A percentile compares a stretch with the other conserved stretches of the same genome.
phyloP scores from a whole-genome alignment of 169 alveolate species.

The Cyclospora cayetanensis region DNA sequence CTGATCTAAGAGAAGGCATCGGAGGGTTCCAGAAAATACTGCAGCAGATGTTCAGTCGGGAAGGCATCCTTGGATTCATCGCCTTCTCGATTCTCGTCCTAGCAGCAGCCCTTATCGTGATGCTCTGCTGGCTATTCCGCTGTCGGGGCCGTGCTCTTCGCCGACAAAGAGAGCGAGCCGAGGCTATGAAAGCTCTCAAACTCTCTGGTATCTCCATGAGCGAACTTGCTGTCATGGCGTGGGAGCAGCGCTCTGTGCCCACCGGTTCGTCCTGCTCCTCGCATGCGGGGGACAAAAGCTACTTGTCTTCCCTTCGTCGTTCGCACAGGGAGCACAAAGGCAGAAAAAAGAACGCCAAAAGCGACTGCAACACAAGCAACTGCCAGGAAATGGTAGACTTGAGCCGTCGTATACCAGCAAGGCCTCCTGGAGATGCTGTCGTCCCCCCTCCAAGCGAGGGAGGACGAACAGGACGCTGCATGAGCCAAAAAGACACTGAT shows the following conservation, averaged over 20 bases:
- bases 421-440: slow-evolving; percentile 62
- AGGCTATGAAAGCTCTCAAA: slow-evolving; percentile 67
- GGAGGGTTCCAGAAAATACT: slow-evolving; percentile 68
- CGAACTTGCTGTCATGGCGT: slow-evolving; percentile 47
- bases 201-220: slow-evolving; percentile 51
- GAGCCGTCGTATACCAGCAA: slow-evolving; percentile 55
- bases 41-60: slow-evolving; percentile 70
- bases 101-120: slow-evolving; percentile 57
- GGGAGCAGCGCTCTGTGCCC: slow-evolving; percentile 10
- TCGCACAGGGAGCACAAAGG: neutral
- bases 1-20: slow-evolving; percentile 67
- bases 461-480: slow-evolving; percentile 49
- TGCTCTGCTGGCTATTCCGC: slow-evolving; percentile 68
- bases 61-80: slow-evolving; percentile 68
- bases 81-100: slow-evolving; percentile 58
- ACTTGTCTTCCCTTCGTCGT: neutral
- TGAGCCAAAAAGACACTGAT: slow-evolving; percentile 48
- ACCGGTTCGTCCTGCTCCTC: slow-evolving; percentile 34
- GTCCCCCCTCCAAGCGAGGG: slow-evolving; percentile 52
- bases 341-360: neutral
- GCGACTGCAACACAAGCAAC: slow-evolving; percentile 23
- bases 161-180: slow-evolving; percentile 60
- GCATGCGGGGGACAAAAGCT: neutral
- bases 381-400: slow-evolving; percentile 57
- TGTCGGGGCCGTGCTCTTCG: slow-evolving; percentile 55